Evolutionary conservation across 768 basidiomycete species (phyloP), one percentile per base, ranked within the genome.

Genomic region (Tephrocybe sp.): DNA sequence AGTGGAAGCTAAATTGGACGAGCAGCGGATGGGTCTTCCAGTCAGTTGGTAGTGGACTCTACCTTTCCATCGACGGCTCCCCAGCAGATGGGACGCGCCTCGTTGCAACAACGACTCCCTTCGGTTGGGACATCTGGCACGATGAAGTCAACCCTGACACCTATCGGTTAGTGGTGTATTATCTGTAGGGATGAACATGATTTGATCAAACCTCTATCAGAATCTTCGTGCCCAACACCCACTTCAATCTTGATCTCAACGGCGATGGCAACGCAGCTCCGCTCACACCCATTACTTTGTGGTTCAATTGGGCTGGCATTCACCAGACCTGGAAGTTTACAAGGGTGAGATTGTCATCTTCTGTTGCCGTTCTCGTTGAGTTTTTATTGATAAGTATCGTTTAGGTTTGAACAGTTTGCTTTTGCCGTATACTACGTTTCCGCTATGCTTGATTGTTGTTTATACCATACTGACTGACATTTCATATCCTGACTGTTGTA

Each of bases 301-400:
- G 82, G 80, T 57, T 56, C 12, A 67, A 67, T 14, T 81, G 78
- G 80, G 62, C 60, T 0, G 79, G 74, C 3, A 42, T 68, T 16
- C 80, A 82, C 57, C 83, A 84, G 65, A 70, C 75, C 3, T 84
- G 83, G 83, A 68, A 56, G 20, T 70, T 78, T 60, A 65, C 62
- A 48, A 63, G 62, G 67, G 35, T 36, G 17, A 14, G 35, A 17
- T 36, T 36, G 67, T 42, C 44, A 62, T 55, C n/a, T 13, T 22
- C 16, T 43, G 14, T 31, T 41, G 12, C 20, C 20, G 32, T 23
- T 32, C 22, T 5, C 20, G 4, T 23, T 12, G 10, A 12, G 20
- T 7, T 9, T 19, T 39, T 22, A 26, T 10, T 26, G 10, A 42
- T 5, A 7, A 2, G 23, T 42, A 5, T 42, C 4, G 14, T 14